Evolutionary conservation across 2,329 filamentous ascomycete genomes (phyloP).

Genomic region (Didymellaceae sp.): DNA sequence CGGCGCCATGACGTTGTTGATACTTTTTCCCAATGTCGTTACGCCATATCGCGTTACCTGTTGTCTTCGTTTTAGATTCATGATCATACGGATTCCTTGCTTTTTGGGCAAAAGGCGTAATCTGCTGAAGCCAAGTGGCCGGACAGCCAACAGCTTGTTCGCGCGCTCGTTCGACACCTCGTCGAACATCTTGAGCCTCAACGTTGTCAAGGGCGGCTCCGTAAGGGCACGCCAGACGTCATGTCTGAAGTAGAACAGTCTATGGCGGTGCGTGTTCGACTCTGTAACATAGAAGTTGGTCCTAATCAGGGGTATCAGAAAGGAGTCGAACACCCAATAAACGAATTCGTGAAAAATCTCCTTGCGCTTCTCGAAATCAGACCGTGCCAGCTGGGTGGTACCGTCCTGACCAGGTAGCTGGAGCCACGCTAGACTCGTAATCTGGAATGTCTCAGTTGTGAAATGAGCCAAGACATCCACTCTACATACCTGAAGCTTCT

Average conservation of each 20-base stretch:
- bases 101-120: slow-evolving; percentile 84
- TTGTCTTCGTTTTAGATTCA: slow-evolving; percentile 76
- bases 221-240: slow-evolving; percentile 84
- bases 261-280: slow-evolving; percentile 78
- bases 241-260: slow-evolving; percentile 91
- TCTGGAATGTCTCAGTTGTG: slow-evolving; percentile 54
- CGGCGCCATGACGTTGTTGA: slow-evolving; percentile 74
- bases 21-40: slow-evolving; percentile 65
- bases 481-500: slow-evolving; percentile 72
- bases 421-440: slow-evolving; percentile 76
- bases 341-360: slow-evolving; percentile 85
- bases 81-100: slow-evolving; percentile 78
- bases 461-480: slow-evolving; percentile 10
- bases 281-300: slow-evolving; percentile 96
- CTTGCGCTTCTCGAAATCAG: slow-evolving; percentile 75
- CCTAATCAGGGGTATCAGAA: slow-evolving; percentile 84
- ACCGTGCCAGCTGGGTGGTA: slow-evolving; percentile 66
- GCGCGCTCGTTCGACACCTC: slow-evolving; percentile 69
- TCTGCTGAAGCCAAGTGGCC: slow-evolving; percentile 76
- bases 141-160: slow-evolving; percentile 63
- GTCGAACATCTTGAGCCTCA: slow-evolving; percentile 80
- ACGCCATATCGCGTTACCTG: slow-evolving; percentile 61
- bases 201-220: slow-evolving; percentile 70
- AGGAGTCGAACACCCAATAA: slow-evolving; percentile 92
- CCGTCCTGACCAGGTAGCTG: slow-evolving; percentile 56